phyloP scores from a whole-genome alignment of 2,329 filamentous ascomycete species.

The Knoxdaviesia capensis region DNA sequence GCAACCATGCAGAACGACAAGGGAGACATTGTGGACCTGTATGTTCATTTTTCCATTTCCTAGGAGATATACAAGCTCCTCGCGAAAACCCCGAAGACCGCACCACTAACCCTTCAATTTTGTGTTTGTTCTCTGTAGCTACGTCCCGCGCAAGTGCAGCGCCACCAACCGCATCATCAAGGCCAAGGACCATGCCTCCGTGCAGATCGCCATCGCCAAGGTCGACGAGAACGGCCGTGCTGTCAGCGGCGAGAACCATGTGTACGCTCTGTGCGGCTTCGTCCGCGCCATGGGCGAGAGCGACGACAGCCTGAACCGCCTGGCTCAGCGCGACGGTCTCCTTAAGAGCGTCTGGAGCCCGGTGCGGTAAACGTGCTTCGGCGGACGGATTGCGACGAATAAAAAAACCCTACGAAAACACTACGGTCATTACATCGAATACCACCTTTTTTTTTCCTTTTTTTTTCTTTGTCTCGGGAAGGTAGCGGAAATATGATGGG shows the following conservation, averaged over 20 bases:
- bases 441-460: neutral
- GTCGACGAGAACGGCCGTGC: constrained; percentile 97
- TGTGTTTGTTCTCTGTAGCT: constrained; percentile 30
- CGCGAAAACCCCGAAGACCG: neutral
- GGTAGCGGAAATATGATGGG: neutral
- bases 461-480: neutral
- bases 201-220: constrained; percentile 93
- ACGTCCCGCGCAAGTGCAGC: constrained; percentile 97
- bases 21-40: constrained; percentile 99
- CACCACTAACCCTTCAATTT: constrained; percentile 10
- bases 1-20: constrained; percentile 98
- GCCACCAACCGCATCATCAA: constrained; percentile 99
- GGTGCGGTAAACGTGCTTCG: constrained; percentile 28
- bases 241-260: constrained; percentile 84
- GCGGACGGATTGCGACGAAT: no score
- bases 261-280: constrained; percentile 94
- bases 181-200: constrained; percentile 98
- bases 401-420: constrained; percentile 6
- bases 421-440: no score
- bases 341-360: constrained; percentile 94
- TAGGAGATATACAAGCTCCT: neutral
- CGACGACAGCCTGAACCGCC: constrained; percentile 89
- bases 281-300: constrained; percentile 95
- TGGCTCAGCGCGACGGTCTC: constrained; percentile 89
- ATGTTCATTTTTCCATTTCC: constrained; percentile 19